Evolutionary conservation across 345 rosid genomes (phyloP), one percentile per base, ranked within the genome.

Genomic region (Eucalyptus cloeziana): DNA sequence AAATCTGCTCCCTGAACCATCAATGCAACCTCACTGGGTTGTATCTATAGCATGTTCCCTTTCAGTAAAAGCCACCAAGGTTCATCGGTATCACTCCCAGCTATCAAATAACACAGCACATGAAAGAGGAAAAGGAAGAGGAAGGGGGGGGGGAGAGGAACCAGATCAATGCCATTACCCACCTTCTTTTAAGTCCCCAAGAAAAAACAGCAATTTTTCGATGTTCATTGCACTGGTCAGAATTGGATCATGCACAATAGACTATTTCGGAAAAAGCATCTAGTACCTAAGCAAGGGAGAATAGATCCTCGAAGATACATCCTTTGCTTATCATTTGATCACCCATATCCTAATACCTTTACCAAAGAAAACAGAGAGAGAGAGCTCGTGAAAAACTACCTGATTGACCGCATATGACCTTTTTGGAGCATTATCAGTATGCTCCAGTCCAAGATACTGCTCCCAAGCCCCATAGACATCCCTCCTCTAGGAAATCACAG

Each of bases 391-490:
- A 25, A 49, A 47, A 85, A 60, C n/a, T 90, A 94, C 96, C 96
- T 93, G 96, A 88, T 94, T 95, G 47, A 92, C 95, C 1, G 95
- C 90, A 64, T 94, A 93, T 30, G 96, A 92, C 88, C 95, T 89
- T 87, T 94, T 95, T 76, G 96, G 96, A 25, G 95, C 91, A 91
- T 92, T 94, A 89, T 95, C 97, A 31, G 95, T 87, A 88, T 94
- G 97, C 88, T 95, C 97, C 91, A 95, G 90, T 86, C 95, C 96
- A 90, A 95, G 95, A 91, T 95, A 95, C 92, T 94, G 96, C 92
- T 95, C 97, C 96, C 96, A 95, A 85, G 96, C 96, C 51, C 96
- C 96, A 91, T 94, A 95, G 33, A 95, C 96, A 91, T 94, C 94
- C 88, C 96, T 94, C 94, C 94, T 92, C 92, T 92, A 50, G 9